Conservation (phyloP, 805 yeast species). For the Candida schatavii region DNA sequence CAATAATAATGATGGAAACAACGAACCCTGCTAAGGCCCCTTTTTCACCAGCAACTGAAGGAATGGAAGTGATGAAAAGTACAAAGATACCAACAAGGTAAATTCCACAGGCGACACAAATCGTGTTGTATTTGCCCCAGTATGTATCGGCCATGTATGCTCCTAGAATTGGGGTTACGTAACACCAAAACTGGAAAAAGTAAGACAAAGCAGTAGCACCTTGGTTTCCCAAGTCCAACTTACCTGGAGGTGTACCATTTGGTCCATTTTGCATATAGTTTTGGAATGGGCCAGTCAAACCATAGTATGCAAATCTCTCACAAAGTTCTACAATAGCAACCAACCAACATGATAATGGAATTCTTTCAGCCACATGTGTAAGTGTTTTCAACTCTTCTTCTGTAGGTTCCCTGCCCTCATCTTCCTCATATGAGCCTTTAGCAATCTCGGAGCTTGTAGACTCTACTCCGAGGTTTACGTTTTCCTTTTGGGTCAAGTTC, state of each 20-base stretch:
- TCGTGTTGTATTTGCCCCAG: slow-evolving; percentile 71
- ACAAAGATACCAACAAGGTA: slow-evolving; percentile 63
- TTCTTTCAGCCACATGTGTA: slow-evolving; percentile 49
- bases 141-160: slow-evolving; percentile 74
- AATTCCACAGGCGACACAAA: slow-evolving; percentile 55
- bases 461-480: not conserved
- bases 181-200: slow-evolving; percentile 80
- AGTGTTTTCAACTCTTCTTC: slow-evolving; percentile 51
- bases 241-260: slow-evolving; percentile 39
- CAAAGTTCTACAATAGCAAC: slow-evolving; percentile 74
- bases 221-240: slow-evolving; percentile 55
- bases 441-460: slow-evolving; percentile 1
- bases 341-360: slow-evolving; percentile 57
- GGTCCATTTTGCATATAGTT: slow-evolving; percentile 68
- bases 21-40: slow-evolving; percentile 65
- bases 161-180: slow-evolving; percentile 74
- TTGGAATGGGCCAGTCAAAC: slow-evolving; percentile 71
- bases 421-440: slow-evolving; percentile 11
- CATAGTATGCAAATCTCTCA: slow-evolving; percentile 80
- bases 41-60: slow-evolving; percentile 46
- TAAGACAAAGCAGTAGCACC: slow-evolving; percentile 72
- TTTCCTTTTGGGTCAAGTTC: not conserved
- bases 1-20: slow-evolving; percentile 56
- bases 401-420: slow-evolving; percentile 47
- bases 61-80: slow-evolving; percentile 67